Base-by-base conservation (phyloP, 148 eudicot species). In the Vaccinium darrowii region DNA sequence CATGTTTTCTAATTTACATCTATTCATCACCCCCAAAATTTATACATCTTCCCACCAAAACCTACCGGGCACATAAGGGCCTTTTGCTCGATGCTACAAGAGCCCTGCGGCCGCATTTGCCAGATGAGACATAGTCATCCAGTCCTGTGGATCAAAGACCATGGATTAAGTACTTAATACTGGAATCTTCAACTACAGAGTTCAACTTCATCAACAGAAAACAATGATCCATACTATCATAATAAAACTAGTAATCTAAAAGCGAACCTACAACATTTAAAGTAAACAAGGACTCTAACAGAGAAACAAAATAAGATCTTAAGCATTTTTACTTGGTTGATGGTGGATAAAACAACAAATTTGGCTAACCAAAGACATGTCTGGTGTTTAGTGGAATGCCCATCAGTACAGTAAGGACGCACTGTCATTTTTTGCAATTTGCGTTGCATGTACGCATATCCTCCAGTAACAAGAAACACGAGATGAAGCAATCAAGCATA, bases 101-200 rank as follows among this genome's bases (percentile, higher is more conserved):
- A 30, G 57, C 23, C 15, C 52, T 63, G 76, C 43, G 8, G 19
- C 84, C 9, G 14, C 78, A 54, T 54, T 71, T 53, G 33, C 79
- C 18, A 51, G 36, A 67, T 14, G 43, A 82, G 69, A 82, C 47
- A 54, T 47, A 23, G 74, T 50, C 15, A 51, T 82, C 63, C 84
- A 71, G 76, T 73, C 84, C 84, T 83, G 84, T 50, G 11, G 36
- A 83, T 30, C 39, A 15, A 83, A 73, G 47, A 49, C 11, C 2
- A 27, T 4, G 62, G 76, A 82, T 7, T 49, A 25, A 82, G 50
- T 82, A 54, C 19, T 3, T 49, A 82, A 13, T 7, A n/a, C 74
- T 15, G 81, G 62, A 79, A 79, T 12, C 54, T 23, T 11, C 7
- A 21, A 63, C 10, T 23, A 69, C 18, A 21, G 23, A 27, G 36